phyloP scores from a whole-genome alignment of 805 yeast genomes.

The Yamadazyma ubonensis region DNA sequence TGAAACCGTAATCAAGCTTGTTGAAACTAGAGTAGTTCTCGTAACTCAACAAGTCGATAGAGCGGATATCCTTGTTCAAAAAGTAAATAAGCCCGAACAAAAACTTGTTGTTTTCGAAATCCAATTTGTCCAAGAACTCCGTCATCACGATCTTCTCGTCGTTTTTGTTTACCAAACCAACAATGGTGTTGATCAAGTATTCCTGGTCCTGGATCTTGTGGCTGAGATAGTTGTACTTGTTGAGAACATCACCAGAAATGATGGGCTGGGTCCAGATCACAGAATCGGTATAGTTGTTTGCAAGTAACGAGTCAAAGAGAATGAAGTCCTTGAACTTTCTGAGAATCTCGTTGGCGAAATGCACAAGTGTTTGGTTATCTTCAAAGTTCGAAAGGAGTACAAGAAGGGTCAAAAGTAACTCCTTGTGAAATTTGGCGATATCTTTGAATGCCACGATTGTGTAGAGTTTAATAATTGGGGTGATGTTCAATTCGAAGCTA shows the following conservation, averaged over 20 bases:
- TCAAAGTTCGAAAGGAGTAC: slow-evolving; percentile 35
- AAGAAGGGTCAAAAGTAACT: slow-evolving; percentile 27
- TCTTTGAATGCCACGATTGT: slow-evolving; percentile 27
- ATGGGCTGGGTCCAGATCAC: slow-evolving; percentile 10
- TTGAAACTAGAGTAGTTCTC: slow-evolving; percentile 9
- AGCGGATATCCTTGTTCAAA: slow-evolving; percentile 23
- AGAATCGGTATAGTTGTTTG: slow-evolving; percentile 1
- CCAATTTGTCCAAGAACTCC: slow-evolving; percentile 41
- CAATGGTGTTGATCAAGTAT: slow-evolving; percentile 36
- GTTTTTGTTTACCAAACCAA: slow-evolving; percentile 28
- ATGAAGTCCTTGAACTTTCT: slow-evolving; percentile 26
- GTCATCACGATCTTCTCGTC: slow-evolving; percentile 43
- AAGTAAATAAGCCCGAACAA: slow-evolving; percentile 36
- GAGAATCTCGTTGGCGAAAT: slow-evolving; percentile 23
- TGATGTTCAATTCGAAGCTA: slow-evolving; percentile 16
- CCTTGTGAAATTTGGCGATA: slow-evolving; percentile 29
- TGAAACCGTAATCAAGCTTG: slow-evolving; percentile 4
- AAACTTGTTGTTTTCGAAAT: slow-evolving; percentile 26
- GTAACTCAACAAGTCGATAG: slow-evolving; percentile 9
- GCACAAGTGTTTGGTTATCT: slow-evolving; percentile 25
- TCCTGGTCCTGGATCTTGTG: slow-evolving; percentile 20
- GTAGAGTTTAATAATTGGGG: slow-evolving; percentile 23
- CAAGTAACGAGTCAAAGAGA: slow-evolving; percentile 5
- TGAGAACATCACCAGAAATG: slow-evolving; percentile 9
- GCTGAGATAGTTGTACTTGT: slow-evolving; percentile 12